Evolutionary conservation across 176 grass and related monocot species (phyloP), one percentile per base, ranked within the genome.

Genomic region (Poa annua): DNA sequence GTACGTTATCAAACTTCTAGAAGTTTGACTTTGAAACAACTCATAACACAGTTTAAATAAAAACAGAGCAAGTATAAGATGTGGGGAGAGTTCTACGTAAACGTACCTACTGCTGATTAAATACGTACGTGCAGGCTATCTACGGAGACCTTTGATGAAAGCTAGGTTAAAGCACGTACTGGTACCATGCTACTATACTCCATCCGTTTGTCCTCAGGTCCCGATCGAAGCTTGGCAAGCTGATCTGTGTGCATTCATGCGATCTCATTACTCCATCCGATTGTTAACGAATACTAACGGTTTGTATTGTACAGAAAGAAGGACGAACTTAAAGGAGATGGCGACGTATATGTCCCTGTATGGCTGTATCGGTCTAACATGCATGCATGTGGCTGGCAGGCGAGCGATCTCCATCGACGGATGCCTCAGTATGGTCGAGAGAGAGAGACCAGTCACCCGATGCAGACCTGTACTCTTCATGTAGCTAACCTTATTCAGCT

Each of bases 401-500:
- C 70, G 44, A 8, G 44, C 70, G 70, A 73, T 73, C 70, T 53
- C 29, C 49, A 50, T 66, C 44, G 6, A 66, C 13, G 1, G 50
- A 76, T 19, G 35, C 59, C 4, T 19, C 32, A 25, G n/a, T 22
- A 72, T 29, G 22, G 70, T 50, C 44, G 26, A 35, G 9, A 34
- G 74, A 56, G 19, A 36, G 60, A 49, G 76, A 79, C 41, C 77
- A 11, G 26, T 13, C 77, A 79, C 59, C 77, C 77, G 59, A 49
- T 14, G 29, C 51, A 56, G 44, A 25, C 44, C 48, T 73, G 42
- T 50, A 50, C 22, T 32, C 12, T 13, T 14, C 61, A 16, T 15
- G 26, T 16, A 33, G 61, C 26, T 64, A 62, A 22, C 59, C n/a
- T 11, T 10, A 12, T 45, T 39, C n/a, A 22, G 69, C 22, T 48